Percentiles rank a stretch among this genome's conserved stretches.
Evolutionary conservation across 306 rosid genomes (phyloP).

Genomic region (Cucumis cinereus): DNA sequence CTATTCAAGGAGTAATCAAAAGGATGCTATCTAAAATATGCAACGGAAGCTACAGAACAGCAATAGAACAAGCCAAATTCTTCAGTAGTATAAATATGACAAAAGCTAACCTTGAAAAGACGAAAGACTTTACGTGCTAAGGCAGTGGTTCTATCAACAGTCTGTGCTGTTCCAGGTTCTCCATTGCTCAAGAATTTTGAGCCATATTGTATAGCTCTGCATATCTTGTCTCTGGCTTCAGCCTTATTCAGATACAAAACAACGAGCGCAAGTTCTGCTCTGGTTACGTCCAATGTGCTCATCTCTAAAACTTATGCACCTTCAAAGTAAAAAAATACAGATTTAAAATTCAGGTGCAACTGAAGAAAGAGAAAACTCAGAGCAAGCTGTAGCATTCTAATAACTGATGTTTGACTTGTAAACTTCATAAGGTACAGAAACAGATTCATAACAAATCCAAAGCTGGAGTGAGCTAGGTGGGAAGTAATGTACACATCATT

Average conservation of each 20-base stretch:
- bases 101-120: constrained; percentile 67
- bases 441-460: background rate
- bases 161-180: constrained; percentile 85
- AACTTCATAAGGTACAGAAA: background rate
- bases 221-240: constrained; percentile 96
- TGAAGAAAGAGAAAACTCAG: background rate
- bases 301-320: constrained; percentile 32
- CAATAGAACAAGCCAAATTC: background rate
- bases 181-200: constrained; percentile 92
- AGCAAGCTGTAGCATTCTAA: background rate
- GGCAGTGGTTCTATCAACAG: constrained; percentile 85
- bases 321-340: background rate
- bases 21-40: background rate
- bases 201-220: constrained; percentile 97
- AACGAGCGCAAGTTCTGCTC: constrained; percentile 84
- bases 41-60: background rate
- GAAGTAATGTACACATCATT: background rate
- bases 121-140: constrained; percentile 96
- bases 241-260: constrained; percentile 90
- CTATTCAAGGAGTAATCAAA: background rate
- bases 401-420: background rate
- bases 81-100: background rate
- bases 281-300: constrained; percentile 82
- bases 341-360: background rate
- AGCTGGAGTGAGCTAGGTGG: background rate